A percentile compares a stretch with the other conserved stretches of the same genome.
These are phyloP conservation scores for Cicer pinnatifidum DNA, from an alignment of 306 rosid species.

Conservation along the genomic window DNA sequence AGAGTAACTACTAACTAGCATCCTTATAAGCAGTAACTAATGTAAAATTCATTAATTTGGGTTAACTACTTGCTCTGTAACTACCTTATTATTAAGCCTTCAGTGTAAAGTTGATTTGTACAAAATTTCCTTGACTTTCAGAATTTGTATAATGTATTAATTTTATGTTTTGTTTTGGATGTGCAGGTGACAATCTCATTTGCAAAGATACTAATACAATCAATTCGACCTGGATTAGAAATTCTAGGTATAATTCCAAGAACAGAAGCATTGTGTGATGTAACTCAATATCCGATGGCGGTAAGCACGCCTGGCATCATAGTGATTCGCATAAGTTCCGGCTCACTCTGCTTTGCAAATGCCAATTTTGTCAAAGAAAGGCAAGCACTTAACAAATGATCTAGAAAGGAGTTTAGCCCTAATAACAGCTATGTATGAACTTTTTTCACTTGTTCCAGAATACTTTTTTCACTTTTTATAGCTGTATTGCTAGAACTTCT, in stretches of 20 bases:
- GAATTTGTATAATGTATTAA: no score
- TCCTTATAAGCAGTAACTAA: no score
- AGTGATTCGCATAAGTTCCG: constrained; percentile 66
- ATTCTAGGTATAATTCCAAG: constrained; percentile 73
- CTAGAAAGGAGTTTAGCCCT: constrained; percentile 21
- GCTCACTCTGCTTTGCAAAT: constrained; percentile 80
- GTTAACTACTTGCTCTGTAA: no score
- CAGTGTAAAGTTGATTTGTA: no score
- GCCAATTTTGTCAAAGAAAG: constrained; percentile 82
- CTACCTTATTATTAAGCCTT: no score
- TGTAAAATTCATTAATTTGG: no score
- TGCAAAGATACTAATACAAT: constrained; percentile 69
- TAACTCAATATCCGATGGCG: constrained; percentile 79
- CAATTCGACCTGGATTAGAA: constrained; percentile 75
- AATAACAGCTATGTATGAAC: constrained; percentile 32
- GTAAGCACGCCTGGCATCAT: constrained; percentile 62
- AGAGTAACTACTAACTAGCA: background rate
- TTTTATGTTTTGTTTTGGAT: background rate
- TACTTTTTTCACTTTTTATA: constrained; percentile 31
- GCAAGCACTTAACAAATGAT: constrained; percentile 49
- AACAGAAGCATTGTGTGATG: constrained; percentile 69
- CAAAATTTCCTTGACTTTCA: no score
- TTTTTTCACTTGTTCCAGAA: constrained; percentile 55
- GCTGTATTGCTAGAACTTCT: no score
- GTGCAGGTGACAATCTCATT: constrained; percentile 76